phyloP scores from a whole-genome alignment of 805 yeast species.

The Cyberlindnera americana region DNA sequence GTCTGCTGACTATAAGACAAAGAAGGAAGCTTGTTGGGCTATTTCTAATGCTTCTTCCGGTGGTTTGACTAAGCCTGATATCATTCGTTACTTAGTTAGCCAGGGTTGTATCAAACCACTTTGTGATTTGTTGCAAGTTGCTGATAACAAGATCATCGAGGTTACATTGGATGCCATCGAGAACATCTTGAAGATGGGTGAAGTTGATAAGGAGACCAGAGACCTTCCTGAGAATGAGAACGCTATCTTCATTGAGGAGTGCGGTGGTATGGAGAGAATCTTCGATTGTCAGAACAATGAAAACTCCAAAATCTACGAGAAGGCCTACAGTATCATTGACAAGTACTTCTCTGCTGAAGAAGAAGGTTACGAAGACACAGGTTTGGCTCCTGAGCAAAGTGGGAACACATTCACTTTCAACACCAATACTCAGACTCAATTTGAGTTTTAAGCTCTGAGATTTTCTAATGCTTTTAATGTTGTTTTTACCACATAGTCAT shows the following conservation, averaged over 20 bases:
- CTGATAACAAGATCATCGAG: constrained; percentile 89
- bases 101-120: constrained; percentile 98
- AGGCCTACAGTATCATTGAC: constrained; percentile 86
- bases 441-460: constrained; percentile 18
- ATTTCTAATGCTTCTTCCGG: constrained; percentile 97
- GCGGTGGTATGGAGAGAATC: constrained; percentile 97
- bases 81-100: constrained; percentile 83
- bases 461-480: background rate
- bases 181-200: constrained; percentile 92
- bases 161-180: constrained; percentile 94
- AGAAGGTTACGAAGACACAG: constrained; percentile 59
- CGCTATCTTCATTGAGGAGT: constrained; percentile 92
- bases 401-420: constrained; percentile 92
- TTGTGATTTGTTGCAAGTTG: constrained; percentile 84
- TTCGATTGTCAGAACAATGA: constrained; percentile 88
- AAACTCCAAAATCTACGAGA: constrained; percentile 88
- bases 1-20: constrained; percentile 90
- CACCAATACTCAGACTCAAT: constrained; percentile 46
- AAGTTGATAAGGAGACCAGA: constrained; percentile 77
- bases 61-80: constrained; percentile 87
- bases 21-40: constrained; percentile 99
- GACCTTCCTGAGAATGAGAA: constrained; percentile 74
- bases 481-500: background rate
- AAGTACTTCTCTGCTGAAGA: constrained; percentile 88
- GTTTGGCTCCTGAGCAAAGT: constrained; percentile 68